Conservation (phyloP, 306 rosid genomes). For the Cucurbita maxima region DNA sequence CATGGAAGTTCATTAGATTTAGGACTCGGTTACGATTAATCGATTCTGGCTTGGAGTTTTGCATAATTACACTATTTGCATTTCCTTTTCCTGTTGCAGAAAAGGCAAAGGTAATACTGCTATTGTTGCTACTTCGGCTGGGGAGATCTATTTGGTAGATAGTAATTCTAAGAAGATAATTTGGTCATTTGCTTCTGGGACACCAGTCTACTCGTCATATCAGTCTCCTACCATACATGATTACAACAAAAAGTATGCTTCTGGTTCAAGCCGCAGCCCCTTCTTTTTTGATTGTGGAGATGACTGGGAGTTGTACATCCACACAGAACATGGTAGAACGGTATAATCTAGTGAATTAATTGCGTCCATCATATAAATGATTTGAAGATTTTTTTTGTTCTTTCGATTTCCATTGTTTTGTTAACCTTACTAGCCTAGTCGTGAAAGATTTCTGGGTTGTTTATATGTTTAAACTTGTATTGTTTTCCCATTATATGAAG, state of each 20-base stretch:
- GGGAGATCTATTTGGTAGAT: slow-evolving; percentile 49
- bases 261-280: slow-evolving; percentile 7
- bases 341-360: slow-evolving; percentile 18
- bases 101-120: slow-evolving; percentile 28
- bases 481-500: background rate
- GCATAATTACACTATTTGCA: background rate
- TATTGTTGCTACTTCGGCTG: slow-evolving; percentile 39
- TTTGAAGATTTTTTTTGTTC: background rate
- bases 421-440: background rate
- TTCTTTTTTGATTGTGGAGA: slow-evolving; percentile 55
- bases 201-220: slow-evolving; percentile 41
- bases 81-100: slow-evolving; percentile 1
- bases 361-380: background rate
- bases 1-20: background rate
- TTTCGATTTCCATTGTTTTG: background rate
- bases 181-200: slow-evolving; percentile 65
- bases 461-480: background rate
- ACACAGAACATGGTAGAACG: slow-evolving; percentile 42
- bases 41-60: background rate
- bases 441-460: background rate
- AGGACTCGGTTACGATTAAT: background rate
- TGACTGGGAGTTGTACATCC: slow-evolving; percentile 52
- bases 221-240: slow-evolving; percentile 17
- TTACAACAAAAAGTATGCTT: slow-evolving; percentile 20
- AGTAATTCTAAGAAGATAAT: slow-evolving; percentile 28